These are phyloP conservation scores for Fusarium paranaense DNA, from an alignment of 2,329 filamentous ascomycete species.

Conservation along the genomic window DNA sequence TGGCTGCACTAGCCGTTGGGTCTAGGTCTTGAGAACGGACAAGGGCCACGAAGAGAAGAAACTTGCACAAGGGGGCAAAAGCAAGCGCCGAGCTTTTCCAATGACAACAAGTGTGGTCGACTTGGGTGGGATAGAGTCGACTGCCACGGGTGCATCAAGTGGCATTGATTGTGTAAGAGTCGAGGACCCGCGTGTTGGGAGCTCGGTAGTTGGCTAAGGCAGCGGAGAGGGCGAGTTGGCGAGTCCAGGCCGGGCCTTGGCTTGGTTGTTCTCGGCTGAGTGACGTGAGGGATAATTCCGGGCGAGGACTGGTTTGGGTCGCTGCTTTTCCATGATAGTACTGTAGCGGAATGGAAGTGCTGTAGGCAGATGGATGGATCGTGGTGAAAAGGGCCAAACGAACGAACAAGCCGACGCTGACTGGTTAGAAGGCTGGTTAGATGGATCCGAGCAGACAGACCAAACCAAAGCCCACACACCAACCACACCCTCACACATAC, in stretches of 20 bases:
- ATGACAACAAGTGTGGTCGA: slow-evolving; percentile 28
- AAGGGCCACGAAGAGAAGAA: slow-evolving; percentile 37
- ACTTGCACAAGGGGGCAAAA: slow-evolving; percentile 34
- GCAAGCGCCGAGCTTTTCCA: slow-evolving; percentile 26
- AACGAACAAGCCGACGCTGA: slow-evolving; percentile 40
- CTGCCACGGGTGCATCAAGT: slow-evolving; percentile 13
- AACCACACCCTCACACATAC: slow-evolving; percentile 40
- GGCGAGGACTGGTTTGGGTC: slow-evolving; percentile 32
- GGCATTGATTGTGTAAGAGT: slow-evolving; percentile 30
- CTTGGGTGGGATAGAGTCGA: slow-evolving; percentile 10
- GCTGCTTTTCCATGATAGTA: slow-evolving; percentile 40
- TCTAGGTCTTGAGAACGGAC: slow-evolving; percentile 30
- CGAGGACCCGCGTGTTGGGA: background rate
- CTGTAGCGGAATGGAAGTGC: slow-evolving; percentile 15
- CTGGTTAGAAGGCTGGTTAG: slow-evolving; percentile 34
- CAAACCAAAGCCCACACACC: slow-evolving; percentile 42
- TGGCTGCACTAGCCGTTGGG: slow-evolving; percentile 48
- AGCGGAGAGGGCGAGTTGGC: slow-evolving; percentile 28
- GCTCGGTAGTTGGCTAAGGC: slow-evolving; percentile 24
- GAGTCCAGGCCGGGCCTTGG: slow-evolving; percentile 26
- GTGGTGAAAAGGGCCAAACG: slow-evolving; percentile 35
- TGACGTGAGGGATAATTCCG: slow-evolving; percentile 43
- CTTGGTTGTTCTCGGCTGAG: slow-evolving; percentile 33
- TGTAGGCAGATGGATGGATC: slow-evolving; percentile 30
- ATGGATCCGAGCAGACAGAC: slow-evolving; percentile 42